phyloP scores from a whole-genome alignment of 345 rosid genomes.

The Salix caprea region DNA sequence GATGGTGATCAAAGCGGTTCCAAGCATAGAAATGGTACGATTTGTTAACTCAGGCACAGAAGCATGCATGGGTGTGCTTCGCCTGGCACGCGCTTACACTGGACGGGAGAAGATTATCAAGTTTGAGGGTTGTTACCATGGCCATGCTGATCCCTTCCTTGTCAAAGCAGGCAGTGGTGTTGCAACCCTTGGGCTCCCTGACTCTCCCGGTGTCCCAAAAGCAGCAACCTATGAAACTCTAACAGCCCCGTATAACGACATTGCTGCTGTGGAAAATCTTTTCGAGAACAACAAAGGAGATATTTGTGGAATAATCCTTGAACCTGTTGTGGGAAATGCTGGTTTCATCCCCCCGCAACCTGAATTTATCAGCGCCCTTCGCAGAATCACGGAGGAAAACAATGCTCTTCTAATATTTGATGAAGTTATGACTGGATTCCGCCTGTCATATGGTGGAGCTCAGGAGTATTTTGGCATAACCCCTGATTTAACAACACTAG shows the following conservation, averaged over 20 bases:
- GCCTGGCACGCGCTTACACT: slow-evolving; percentile 91
- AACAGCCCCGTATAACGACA: slow-evolving; percentile 69
- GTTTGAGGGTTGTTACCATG: slow-evolving; percentile 97
- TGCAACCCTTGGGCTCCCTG: slow-evolving; percentile 86
- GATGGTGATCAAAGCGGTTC: slow-evolving; percentile 94
- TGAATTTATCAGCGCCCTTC: slow-evolving; percentile 61
- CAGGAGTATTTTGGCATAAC: slow-evolving; percentile 82
- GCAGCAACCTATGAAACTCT: slow-evolving; percentile 77
- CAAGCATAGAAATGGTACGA: slow-evolving; percentile 89
- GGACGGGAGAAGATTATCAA: slow-evolving; percentile 64
- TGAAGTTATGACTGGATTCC: slow-evolving; percentile 96
- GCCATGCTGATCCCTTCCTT: slow-evolving; percentile 91
- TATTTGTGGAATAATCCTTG: slow-evolving; percentile 73
- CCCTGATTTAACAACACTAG: slow-evolving; percentile 78
- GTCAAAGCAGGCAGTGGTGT: slow-evolving; percentile 98
- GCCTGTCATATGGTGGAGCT: slow-evolving; percentile 88
- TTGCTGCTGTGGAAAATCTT: slow-evolving; percentile 53
- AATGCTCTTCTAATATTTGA: slow-evolving; percentile 70
- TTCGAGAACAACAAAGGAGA: slow-evolving; percentile 66
- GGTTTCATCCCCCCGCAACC: slow-evolving; percentile 73
- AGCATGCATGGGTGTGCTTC: slow-evolving; percentile 95
- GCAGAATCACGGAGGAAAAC: slow-evolving; percentile 54
- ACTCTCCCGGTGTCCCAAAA: slow-evolving; percentile 93
- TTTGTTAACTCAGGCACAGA: slow-evolving; percentile 90
- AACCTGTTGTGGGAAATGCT: slow-evolving; percentile 89